phyloP scores from a whole-genome alignment of 2,329 filamentous ascomycete genomes.

The Cercospora sesami region DNA sequence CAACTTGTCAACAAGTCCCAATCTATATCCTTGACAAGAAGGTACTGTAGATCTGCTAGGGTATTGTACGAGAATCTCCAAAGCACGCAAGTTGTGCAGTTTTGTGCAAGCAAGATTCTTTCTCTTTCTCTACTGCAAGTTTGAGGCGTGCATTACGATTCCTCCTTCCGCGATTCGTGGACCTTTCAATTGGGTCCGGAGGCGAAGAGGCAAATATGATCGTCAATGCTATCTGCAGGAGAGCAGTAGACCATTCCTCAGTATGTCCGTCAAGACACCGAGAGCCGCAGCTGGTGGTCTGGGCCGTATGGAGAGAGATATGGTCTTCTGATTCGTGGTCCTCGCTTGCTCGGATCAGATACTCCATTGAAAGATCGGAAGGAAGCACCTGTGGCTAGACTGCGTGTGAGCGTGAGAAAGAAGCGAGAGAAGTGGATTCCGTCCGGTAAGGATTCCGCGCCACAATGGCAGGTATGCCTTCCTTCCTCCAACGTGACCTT shows the following conservation, averaged over 20 bases:
- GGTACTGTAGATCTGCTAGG: neutral
- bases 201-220: neutral
- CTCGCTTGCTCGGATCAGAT: neutral
- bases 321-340: neutral
- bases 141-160: neutral
- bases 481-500: neutral
- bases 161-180: neutral
- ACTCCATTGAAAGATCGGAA: neutral
- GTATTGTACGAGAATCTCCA: neutral
- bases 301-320: neutral
- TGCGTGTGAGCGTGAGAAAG: neutral
- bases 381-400: neutral
- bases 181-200: neutral
- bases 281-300: neutral
- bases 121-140: neutral
- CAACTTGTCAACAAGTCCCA: neutral
- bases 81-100: neutral
- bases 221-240: neutral
- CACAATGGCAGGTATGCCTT: neutral
- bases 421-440: neutral
- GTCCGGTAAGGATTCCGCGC: neutral
- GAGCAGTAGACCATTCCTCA: neutral
- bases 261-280: slow-evolving; percentile 7
- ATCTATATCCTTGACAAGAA: neutral
- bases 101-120: slow-evolving; percentile 1